These are phyloP conservation scores for Phytophthora palmivora DNA, from an alignment of 352 stramenopile species.

Conservation along the genomic window DNA sequence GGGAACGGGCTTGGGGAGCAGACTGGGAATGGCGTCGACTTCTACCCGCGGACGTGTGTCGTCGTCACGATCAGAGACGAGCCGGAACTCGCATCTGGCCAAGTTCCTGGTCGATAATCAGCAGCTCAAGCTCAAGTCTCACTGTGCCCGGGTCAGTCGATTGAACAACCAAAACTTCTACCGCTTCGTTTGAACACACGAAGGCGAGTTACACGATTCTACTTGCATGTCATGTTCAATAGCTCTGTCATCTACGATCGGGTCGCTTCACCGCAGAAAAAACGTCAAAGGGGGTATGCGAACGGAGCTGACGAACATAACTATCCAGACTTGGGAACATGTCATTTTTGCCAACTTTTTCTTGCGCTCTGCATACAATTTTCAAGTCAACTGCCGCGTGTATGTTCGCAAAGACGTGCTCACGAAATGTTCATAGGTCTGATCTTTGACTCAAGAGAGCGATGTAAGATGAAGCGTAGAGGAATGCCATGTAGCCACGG, in stretches of 20 bases:
- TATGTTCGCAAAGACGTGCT: constrained; percentile 11
- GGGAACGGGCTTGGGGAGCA: constrained; percentile 33
- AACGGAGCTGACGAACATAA: constrained; percentile 14
- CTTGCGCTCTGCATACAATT: constrained; percentile 9
- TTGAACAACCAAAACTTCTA: neutral
- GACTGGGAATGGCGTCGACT: constrained; percentile 25
- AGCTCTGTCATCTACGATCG: neutral
- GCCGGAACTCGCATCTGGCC: constrained; percentile 23
- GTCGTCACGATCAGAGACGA: constrained; percentile 37
- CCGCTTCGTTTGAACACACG: neutral
- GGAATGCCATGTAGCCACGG: constrained; percentile 11
- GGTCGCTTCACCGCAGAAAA: constrained; percentile 4
- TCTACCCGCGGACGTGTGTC: constrained; percentile 34
- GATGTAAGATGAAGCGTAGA: constrained; percentile 29
- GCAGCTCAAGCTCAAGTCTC: constrained; percentile 7
- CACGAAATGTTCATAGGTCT: constrained; percentile 2
- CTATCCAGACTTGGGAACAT: constrained; percentile 12
- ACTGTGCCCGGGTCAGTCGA: constrained; percentile 2
- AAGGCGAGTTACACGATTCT: constrained; percentile 5
- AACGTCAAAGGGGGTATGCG: constrained; percentile 9
- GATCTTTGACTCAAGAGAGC: constrained; percentile 5
- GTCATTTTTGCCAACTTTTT: constrained; percentile 5
- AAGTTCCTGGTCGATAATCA: constrained; percentile 16
- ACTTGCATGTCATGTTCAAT: constrained; percentile 6
- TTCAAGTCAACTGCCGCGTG: constrained; percentile 5